phyloP scores from a whole-genome alignment of 257 asterid genomes.

The Fraxinus excelsior region DNA sequence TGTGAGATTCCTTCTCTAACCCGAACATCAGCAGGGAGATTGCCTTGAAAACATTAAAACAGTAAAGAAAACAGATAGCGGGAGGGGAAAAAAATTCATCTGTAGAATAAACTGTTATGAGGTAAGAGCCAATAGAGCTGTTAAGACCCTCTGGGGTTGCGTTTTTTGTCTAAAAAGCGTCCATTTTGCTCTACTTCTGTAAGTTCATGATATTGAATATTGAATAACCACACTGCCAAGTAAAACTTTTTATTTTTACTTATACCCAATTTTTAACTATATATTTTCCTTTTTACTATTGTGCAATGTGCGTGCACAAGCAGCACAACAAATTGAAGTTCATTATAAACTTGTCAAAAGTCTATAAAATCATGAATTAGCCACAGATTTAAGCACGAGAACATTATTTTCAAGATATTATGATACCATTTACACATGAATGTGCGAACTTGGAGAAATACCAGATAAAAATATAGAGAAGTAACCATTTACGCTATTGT shows the following conservation, averaged over 20 bases:
- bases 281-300: too few species aligned
- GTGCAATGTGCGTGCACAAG: too few species aligned
- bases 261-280: too few species aligned
- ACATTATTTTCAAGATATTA: too few species aligned
- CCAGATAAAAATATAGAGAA: too few species aligned
- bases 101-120: conserved; percentile 43
- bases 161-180: conserved; percentile 30
- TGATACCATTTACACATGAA: too few species aligned
- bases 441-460: too few species aligned
- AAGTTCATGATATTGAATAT: conserved; percentile 27
- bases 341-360: too few species aligned
- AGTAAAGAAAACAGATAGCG: not conserved
- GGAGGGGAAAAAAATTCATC: not conserved
- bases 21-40: conserved; percentile 34
- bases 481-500: too few species aligned
- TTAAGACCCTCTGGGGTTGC: conserved; percentile 22
- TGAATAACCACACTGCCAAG: conserved; percentile 25
- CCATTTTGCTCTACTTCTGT: conserved; percentile 33
- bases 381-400: too few species aligned
- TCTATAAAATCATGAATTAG: too few species aligned
- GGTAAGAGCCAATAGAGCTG: conserved; percentile 26
- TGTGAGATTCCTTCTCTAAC: conserved; percentile 32
- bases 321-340: too few species aligned
- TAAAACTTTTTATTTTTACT: not conserved
- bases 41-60: conserved; percentile 21